These are phyloP conservation scores for Megacollybia marginata DNA, from an alignment of 768 basidiomycete genomes.

Conservation along the genomic window DNA sequence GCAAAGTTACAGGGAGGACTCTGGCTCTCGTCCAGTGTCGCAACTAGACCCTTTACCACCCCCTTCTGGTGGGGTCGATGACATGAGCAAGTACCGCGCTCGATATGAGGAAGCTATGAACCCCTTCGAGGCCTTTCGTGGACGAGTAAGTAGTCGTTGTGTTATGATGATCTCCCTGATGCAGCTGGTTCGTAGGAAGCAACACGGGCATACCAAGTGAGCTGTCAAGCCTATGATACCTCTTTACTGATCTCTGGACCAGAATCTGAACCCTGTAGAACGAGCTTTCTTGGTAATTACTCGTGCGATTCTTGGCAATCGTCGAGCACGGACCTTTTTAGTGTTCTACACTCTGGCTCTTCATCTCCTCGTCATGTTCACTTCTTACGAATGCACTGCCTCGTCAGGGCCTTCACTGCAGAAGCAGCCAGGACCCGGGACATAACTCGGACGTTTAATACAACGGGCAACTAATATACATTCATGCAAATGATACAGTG, in stretches of 20 bases:
- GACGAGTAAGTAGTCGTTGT: constrained; percentile 56
- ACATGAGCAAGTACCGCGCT: constrained; percentile 83
- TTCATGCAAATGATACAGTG: constrained; percentile 4
- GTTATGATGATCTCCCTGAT: not conserved
- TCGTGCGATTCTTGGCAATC: constrained; percentile 79
- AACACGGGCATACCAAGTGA: constrained; percentile 62
- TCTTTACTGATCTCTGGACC: constrained; percentile 10
- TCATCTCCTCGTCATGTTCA: constrained; percentile 77
- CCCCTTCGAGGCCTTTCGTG: constrained; percentile 96
- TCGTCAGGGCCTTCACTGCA: constrained; percentile 42
- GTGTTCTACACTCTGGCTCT: constrained; percentile 78
- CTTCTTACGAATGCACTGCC: constrained; percentile 64
- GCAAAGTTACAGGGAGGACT: constrained; percentile 89
- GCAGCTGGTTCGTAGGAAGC: constrained; percentile 60
- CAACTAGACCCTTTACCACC: constrained; percentile 65
- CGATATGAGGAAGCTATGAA: constrained; percentile 98
- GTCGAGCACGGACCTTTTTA: constrained; percentile 84
- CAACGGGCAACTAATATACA: not conserved
- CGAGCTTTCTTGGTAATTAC: constrained; percentile 82
- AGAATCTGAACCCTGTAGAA: constrained; percentile 87
- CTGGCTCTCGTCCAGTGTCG: constrained; percentile 41
- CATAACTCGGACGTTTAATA: constrained; percentile 3
- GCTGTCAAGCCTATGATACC: too few relatives aligned
- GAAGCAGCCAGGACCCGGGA: constrained; percentile 43
- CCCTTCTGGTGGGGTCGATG: constrained; percentile 42